Evolutionary conservation across 2,329 filamentous ascomycete species (phyloP).

Genomic region (Neocatenulostroma microsporum): DNA sequence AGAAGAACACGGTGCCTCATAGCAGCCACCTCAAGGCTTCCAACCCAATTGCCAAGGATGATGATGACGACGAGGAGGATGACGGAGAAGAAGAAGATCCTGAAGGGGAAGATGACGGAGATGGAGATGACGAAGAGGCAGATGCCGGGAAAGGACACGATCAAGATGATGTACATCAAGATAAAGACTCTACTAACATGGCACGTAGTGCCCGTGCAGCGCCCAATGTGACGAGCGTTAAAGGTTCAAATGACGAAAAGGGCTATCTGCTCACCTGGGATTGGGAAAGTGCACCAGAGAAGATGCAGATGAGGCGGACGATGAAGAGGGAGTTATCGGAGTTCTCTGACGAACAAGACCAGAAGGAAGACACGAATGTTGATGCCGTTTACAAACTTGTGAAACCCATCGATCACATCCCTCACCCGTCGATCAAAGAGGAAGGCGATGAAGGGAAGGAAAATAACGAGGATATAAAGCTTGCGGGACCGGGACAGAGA

Average conservation of each 20-base stretch:
- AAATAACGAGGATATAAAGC: no score
- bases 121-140: conserved; percentile 45
- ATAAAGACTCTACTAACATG: conserved; percentile 45
- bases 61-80: conserved; percentile 53
- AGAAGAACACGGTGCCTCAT: no score
- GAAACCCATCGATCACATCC: no score
- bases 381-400: no score
- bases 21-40: no score
- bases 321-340: conserved; percentile 90
- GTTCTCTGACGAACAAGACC: conserved; percentile 80
- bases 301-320: conserved; percentile 99
- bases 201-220: conserved; percentile 44
- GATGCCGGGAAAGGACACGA: conserved; percentile 42
- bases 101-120: no score
- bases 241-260: conserved; percentile 78
- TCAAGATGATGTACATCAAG: no score
- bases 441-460: no score
- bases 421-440: no score
- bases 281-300: conserved; percentile 73
- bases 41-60: no score
- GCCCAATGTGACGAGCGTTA: conserved; percentile 37
- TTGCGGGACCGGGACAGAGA: no score
- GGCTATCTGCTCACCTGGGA: conserved; percentile 94
- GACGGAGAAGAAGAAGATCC: conserved; percentile 49
- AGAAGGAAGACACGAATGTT: conserved; percentile 99